A percentile compares a stretch with the other conserved stretches of the same genome.
These are phyloP conservation scores for Starmera quercuum DNA, from an alignment of 805 yeast genomes.

Conservation along the genomic window DNA sequence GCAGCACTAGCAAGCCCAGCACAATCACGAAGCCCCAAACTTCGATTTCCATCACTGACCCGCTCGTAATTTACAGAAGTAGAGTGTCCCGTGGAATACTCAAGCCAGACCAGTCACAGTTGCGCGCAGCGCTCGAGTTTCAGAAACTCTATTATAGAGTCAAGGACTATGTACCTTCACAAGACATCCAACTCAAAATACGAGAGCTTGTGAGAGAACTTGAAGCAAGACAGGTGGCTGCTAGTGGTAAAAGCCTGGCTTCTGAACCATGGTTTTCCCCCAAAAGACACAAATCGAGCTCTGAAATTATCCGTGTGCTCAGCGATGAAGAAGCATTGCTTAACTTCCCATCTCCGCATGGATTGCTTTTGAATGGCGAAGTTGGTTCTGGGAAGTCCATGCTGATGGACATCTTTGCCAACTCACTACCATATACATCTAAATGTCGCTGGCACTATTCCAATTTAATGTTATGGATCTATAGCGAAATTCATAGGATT, in stretches of 20 bases:
- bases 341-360: constrained; percentile 53
- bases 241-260: constrained; percentile 4
- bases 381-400: constrained; percentile 73
- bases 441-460: constrained; percentile 69
- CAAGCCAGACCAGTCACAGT: constrained; percentile 48
- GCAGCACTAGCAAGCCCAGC: too few relatives aligned
- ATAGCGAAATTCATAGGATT: constrained; percentile 49
- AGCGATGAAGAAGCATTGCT: constrained; percentile 55
- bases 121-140: constrained; percentile 54
- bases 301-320: constrained; percentile 40
- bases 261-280: constrained; percentile 6
- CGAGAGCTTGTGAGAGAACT: constrained; percentile 23
- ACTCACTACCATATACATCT: constrained; percentile 51
- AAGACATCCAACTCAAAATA: constrained; percentile 11
- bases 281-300: constrained; percentile 14
- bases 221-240: constrained; percentile 13
- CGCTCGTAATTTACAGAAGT: constrained; percentile 47
- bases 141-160: constrained; percentile 53
- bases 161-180: constrained; percentile 46
- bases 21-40: too few relatives aligned
- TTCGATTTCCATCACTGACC: constrained; percentile 53
- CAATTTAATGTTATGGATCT: constrained; percentile 63
- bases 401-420: constrained; percentile 67
- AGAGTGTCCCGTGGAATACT: constrained; percentile 44
- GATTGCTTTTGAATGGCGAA: constrained; percentile 54